Evolutionary conservation across 176 grass and related monocot genomes (phyloP).

Genomic region (Poa annua): DNA sequence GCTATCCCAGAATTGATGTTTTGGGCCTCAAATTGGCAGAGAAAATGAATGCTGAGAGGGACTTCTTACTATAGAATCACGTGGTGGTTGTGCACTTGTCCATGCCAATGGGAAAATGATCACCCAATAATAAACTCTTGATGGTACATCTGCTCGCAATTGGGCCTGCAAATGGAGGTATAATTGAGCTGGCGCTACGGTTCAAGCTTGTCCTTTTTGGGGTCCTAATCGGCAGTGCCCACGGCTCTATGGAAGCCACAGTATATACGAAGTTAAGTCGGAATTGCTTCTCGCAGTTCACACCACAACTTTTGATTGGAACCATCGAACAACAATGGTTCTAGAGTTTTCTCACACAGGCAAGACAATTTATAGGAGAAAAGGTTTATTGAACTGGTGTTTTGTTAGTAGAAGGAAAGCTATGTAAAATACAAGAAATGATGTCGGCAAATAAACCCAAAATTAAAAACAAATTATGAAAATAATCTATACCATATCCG

Average conservation of each 20-base stretch:
- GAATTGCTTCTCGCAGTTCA: constrained; percentile 9
- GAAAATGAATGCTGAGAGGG: not conserved
- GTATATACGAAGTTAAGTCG: not conserved
- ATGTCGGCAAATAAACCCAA: no score
- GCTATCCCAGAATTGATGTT: constrained; percentile 34
- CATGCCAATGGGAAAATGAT: constrained; percentile 13
- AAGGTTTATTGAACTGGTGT: not conserved
- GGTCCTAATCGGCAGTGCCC: constrained; percentile 43
- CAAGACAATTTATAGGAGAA: not conserved
- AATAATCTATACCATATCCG: no score
- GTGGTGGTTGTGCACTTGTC: constrained; percentile 16
- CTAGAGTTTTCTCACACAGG: not conserved
- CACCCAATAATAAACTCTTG: constrained; percentile 27
- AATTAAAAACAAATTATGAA: no score
- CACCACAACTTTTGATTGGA: not conserved
- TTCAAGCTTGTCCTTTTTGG: constrained; percentile 50
- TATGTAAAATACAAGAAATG: no score
- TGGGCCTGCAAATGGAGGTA: constrained; percentile 19
- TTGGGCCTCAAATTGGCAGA: constrained; percentile 14
- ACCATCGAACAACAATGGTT: not conserved
- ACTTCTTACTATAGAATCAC: constrained; percentile 24
- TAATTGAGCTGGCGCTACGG: constrained; percentile 33
- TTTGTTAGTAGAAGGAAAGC: no score
- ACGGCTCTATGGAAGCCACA: not conserved
- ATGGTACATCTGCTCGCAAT: constrained; percentile 3